These are phyloP conservation scores for Fonsecaea multimorphosa DNA, from an alignment of 2,329 filamentous ascomycete species.

Conservation along the genomic window DNA sequence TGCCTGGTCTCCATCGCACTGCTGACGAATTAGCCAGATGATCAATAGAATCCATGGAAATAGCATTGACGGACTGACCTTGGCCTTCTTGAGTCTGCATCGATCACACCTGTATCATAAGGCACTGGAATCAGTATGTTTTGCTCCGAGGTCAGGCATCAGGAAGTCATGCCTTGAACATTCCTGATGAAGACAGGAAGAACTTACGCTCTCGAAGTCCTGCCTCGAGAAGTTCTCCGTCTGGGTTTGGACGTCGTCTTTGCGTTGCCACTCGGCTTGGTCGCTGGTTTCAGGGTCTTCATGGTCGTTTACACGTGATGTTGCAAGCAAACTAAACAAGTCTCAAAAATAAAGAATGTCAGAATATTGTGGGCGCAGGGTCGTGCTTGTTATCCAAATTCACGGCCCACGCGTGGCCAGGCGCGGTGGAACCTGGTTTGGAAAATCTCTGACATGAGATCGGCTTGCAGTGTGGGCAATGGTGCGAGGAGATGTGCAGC, in stretches of 20 bases:
- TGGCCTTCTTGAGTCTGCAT: conserved; percentile 31
- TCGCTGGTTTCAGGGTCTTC: neutral
- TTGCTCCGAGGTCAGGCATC: neutral
- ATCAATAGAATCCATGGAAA: no score
- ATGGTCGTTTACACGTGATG: neutral
- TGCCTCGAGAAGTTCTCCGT: conserved; percentile 17
- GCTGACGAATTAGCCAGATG: neutral
- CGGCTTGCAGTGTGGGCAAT: no score
- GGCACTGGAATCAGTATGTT: neutral
- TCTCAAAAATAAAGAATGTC: no score
- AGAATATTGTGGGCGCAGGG: no score
- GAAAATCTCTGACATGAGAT: no score
- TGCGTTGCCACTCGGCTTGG: neutral
- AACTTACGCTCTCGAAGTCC: conserved; percentile 10
- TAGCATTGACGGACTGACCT: conserved; percentile 15
- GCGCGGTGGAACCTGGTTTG: no score
- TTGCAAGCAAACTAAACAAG: no score
- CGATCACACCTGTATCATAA: conserved; percentile 21
- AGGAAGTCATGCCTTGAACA: neutral
- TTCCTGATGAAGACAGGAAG: neutral
- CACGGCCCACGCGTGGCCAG: no score
- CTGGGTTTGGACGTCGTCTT: conserved; percentile 4
- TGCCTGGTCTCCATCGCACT: conserved; percentile 27
- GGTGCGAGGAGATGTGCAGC: no score
- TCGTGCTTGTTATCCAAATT: no score